Evolutionary conservation across 2,329 filamentous ascomycete genomes (phyloP).

Genomic region (Hymenoscyphus linearis): DNA sequence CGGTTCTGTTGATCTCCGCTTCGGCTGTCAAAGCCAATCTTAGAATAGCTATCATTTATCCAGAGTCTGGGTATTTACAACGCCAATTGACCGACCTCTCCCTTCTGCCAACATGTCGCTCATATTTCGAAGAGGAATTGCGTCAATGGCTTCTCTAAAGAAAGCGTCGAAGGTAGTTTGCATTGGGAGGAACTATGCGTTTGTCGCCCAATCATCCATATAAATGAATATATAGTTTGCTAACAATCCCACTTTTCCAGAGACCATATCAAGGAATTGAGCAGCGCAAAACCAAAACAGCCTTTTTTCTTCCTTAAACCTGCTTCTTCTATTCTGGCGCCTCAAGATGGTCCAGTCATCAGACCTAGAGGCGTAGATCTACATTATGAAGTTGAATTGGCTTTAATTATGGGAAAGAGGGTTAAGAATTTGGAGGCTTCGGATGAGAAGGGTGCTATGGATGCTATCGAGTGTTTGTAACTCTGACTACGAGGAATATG

Average conservation of each 20-base stretch:
- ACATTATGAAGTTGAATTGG: constrained; percentile 79
- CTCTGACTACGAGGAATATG: background rate
- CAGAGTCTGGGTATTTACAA: constrained; percentile 3
- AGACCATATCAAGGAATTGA: constrained; percentile 90
- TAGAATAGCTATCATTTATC: background rate
- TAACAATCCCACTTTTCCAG: constrained; percentile 38
- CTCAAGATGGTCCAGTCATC: constrained; percentile 38
- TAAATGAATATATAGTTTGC: constrained; percentile 2
- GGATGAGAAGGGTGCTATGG: constrained; percentile 71
- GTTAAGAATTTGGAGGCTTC: constrained; percentile 68
- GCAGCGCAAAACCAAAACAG: constrained; percentile 81
- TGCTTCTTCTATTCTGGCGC: constrained; percentile 75
- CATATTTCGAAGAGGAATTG: constrained; percentile 28
- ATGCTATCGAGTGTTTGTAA: constrained; percentile 69
- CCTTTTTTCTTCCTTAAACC: constrained; percentile 99
- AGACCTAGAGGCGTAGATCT: constrained; percentile 13
- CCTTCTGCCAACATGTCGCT: constrained; percentile 24
- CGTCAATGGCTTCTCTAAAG: constrained; percentile 41
- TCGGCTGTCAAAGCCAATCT: background rate
- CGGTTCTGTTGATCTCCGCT: background rate
- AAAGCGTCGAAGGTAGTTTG: constrained; percentile 61
- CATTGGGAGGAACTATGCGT: constrained; percentile 96
- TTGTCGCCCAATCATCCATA: constrained; percentile 33
- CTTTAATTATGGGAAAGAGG: constrained; percentile 77
- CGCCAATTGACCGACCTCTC: background rate